Base-by-base conservation (phyloP, 352 stramenopile species). In the Phytophthora sp. region DNA sequence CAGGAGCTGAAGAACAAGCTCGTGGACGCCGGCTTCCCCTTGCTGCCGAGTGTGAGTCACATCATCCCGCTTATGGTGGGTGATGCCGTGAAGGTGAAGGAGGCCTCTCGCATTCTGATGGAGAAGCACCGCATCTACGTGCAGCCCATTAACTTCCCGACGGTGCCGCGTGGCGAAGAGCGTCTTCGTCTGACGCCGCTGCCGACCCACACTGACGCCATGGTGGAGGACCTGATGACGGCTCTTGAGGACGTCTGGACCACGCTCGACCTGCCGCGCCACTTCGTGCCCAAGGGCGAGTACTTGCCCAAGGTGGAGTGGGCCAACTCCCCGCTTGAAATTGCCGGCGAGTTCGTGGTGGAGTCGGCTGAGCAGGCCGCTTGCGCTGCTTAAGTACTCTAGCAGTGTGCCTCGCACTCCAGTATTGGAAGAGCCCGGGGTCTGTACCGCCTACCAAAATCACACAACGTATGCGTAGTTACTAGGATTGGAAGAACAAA, bases 111-210 rank as follows among this genome's bases (percentile, higher is more conserved):
- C 45, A 86, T 96, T n/a, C 69, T 97, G 20, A 92, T 97, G 79
- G 82, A 97, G 54, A 91, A 96, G 68, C 73, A 96, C 84, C 78
- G 80, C 72, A 97, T 97, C 51, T 97, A 97, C 76, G 76, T 96
- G 37, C 90, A 97, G 85, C 87, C 90, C 2, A 97, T 97, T 73
- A 97, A 97, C 82, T 97, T 96, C 52, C 90, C 90, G 0, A 97
- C 90, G 2, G 90, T 97, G 27, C 88, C 88, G 1, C 79, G 84
- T 62, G 90, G 90, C 38, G 89, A 95, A 64, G 90, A 97, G 85
- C 89, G 90, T 69, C 82, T 97, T 6, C 87, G 90, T 56, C 72
- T 97, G 42, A 97, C 90, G 54, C 86, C 88, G 18, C 75, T 87
- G 63, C 90, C 90, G 4, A 87, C 90, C n/a, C 90, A 97, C 74